These are phyloP conservation scores for Tetracladium marchalianum DNA, from an alignment of 495 filamentous ascomycete genomes.

Conservation along the genomic window DNA sequence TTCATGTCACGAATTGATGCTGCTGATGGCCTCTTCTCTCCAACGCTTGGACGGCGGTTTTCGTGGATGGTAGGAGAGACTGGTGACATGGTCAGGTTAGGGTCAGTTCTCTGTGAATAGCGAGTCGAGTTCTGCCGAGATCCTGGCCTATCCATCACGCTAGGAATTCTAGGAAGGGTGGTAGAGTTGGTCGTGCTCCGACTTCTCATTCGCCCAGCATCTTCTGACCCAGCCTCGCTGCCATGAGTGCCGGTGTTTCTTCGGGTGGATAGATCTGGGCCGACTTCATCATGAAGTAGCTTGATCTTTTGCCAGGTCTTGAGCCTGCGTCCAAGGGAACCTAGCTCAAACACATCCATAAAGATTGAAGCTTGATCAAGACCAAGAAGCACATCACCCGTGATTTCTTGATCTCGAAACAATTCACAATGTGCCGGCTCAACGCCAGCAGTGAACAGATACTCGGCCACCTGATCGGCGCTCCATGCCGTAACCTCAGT, in stretches of 20 bases:
- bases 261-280: conserved; percentile 26
- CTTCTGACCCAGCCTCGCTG: conserved; percentile 43
- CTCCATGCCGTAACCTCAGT: conserved; percentile 65
- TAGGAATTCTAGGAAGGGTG: conserved; percentile 52
- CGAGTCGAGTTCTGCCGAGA: conserved; percentile 17
- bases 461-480: conserved; percentile 70
- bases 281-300: conserved; percentile 74
- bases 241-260: conserved; percentile 38
- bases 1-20: conserved; percentile 77
- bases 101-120: conserved; percentile 9
- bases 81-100: conserved; percentile 4
- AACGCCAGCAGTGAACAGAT: conserved; percentile 70
- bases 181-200: conserved; percentile 33
- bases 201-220: conserved; percentile 22
- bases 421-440: conserved; percentile 82
- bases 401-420: conserved; percentile 93
- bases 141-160: conserved; percentile 33
- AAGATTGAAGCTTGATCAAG: conserved; percentile 92
- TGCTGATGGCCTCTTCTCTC: conserved; percentile 45
- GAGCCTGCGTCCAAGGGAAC: conserved; percentile 75
- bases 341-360: conserved; percentile 91
- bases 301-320: conserved; percentile 97
- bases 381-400: conserved; percentile 81
- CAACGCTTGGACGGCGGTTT: conserved; percentile 1
- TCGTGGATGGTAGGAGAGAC: conserved; percentile 9